Conservation (phyloP, 2,329 filamentous ascomycete genomes). For the Verticillium tricorpus region DNA sequence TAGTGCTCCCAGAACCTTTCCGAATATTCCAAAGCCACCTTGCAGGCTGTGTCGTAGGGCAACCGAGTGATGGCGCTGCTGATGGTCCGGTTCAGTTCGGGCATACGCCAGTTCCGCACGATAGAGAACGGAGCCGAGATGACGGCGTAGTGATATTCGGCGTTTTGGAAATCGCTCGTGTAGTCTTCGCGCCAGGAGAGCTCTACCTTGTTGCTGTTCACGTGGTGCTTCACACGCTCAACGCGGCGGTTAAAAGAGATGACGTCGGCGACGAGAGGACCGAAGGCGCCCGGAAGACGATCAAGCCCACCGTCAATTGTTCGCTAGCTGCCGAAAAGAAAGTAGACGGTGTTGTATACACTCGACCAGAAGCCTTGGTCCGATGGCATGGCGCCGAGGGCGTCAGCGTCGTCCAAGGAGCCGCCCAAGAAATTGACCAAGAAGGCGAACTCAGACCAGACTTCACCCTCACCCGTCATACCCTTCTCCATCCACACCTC, state of each 20-base stretch:
- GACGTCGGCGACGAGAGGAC: constrained; percentile 53
- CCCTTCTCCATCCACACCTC: constrained; percentile 27
- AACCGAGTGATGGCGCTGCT: constrained; percentile 42
- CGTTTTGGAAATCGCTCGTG: constrained; percentile 36
- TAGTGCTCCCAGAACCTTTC: constrained; percentile 57
- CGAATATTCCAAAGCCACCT: constrained; percentile 63
- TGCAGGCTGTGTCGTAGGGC: constrained; percentile 44
- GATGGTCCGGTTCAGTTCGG: constrained; percentile 36
- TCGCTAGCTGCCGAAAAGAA: constrained; percentile 17
- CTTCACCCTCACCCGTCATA: constrained; percentile 42
- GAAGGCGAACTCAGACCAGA: constrained; percentile 62
- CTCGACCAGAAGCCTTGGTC: constrained; percentile 17
- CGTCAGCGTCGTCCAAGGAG: constrained; percentile 49
- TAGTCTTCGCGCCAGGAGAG: constrained; percentile 51
- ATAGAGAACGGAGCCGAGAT: constrained; percentile 61
- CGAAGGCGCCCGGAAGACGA: constrained; percentile 57
- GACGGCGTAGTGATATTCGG: constrained; percentile 61
- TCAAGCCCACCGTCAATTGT: constrained; percentile 34
- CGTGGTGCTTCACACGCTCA: constrained; percentile 50
- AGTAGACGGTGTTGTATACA: constrained; percentile 16
- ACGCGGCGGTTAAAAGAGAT: constrained; percentile 54
- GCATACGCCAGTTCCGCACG: constrained; percentile 58
- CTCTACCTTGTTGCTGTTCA: constrained; percentile 46
- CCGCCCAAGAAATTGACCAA: constrained; percentile 54
- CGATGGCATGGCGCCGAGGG: constrained; percentile 4